Percentiles rank a stretch among this genome's conserved stretches.
Evolutionary conservation across 129 eudicot genomes (phyloP).

Genomic region (Calendula officinalis): DNA sequence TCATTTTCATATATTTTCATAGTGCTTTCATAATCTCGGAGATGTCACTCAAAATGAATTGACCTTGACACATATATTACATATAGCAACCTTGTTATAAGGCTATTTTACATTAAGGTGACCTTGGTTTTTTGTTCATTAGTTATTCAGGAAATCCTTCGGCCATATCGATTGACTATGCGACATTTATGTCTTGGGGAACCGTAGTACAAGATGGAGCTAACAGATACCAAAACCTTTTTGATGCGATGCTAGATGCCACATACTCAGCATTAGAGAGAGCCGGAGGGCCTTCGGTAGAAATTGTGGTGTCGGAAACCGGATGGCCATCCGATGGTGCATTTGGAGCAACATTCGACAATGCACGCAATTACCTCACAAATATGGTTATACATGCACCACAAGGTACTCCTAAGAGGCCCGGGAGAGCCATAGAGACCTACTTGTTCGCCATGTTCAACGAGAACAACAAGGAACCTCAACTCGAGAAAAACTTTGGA

Average conservation of each 20-base stretch:
- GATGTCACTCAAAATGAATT: no score
- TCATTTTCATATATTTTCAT: no score
- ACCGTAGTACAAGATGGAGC: constrained; percentile 39
- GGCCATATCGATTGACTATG: constrained; percentile 35
- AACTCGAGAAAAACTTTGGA: constrained; percentile 39
- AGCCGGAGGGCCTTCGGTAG: constrained; percentile 26
- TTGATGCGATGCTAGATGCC: constrained; percentile 38
- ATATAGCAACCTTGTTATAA: neutral
- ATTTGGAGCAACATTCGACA: constrained; percentile 36
- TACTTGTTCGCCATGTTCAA: constrained; percentile 45
- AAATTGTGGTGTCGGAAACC: constrained; percentile 39
- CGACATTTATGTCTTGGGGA: constrained; percentile 31
- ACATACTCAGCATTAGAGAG: constrained; percentile 33
- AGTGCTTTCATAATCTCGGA: no score
- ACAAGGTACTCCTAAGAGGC: constrained; percentile 40
- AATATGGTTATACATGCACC: constrained; percentile 35
- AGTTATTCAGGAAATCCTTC: constrained; percentile 35
- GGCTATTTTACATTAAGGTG: neutral
- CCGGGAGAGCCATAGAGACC: constrained; percentile 33
- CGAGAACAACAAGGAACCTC: constrained; percentile 44
- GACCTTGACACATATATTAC: constrained; percentile 1
- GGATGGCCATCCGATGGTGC: constrained; percentile 45
- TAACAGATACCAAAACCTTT: constrained; percentile 42
- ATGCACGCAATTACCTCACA: constrained; percentile 30
- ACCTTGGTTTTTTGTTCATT: neutral